Base-by-base conservation (phyloP, 1,139 yeast species). In the Kodamaea sp. region DNA sequence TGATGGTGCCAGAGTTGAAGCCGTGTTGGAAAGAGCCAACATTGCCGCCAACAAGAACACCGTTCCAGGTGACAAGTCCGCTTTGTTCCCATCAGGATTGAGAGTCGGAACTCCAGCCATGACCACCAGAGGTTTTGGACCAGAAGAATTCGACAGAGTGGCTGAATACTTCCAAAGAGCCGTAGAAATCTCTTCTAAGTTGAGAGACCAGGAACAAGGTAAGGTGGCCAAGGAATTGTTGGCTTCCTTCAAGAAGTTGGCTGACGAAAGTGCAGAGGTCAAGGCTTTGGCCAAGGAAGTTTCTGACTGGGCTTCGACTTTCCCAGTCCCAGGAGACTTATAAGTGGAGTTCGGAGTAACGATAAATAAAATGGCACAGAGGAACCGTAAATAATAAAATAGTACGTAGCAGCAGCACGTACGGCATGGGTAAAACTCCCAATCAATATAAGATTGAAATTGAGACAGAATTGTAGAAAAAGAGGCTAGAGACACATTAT, bases 91-190 rank as follows among this genome's bases (percentile, higher is more conserved):
- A 53, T 87, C 95, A 34, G 97, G 97, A 49, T 74, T 90, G 55
- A 84, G 97, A 73, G 88, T 90, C 41, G 97, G 97, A 51, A 87
- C 97, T 28, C 97, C 97, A 39, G 97, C 97, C 39, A 90, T 90
- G 97, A 85, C 97, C 44, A 88, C 97, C 34, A 83, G 97, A 73
- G 97, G 97, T 19, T 83, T 90, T 53, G 83, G 84, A 28, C 78
- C 76, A 44, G 75, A 66, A 29, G 97, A 90, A 53, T 90, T 90
- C 53, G 79, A 71, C 46, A 74, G 78, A 57, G 92, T 90, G 39
- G 86, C 90, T 18, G 77, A 73, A 39, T 88, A 78, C 70, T 83
- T 90, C 59, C 83, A 84, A 57, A 69, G 67, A 50, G 95, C 96
- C 20, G 94, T 86, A 41, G 76, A 79, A 18, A 67, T 83, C 43